phyloP scores from a whole-genome alignment of 1,284 basidiomycete genomes.

The Acaromyces ingoldii region DNA sequence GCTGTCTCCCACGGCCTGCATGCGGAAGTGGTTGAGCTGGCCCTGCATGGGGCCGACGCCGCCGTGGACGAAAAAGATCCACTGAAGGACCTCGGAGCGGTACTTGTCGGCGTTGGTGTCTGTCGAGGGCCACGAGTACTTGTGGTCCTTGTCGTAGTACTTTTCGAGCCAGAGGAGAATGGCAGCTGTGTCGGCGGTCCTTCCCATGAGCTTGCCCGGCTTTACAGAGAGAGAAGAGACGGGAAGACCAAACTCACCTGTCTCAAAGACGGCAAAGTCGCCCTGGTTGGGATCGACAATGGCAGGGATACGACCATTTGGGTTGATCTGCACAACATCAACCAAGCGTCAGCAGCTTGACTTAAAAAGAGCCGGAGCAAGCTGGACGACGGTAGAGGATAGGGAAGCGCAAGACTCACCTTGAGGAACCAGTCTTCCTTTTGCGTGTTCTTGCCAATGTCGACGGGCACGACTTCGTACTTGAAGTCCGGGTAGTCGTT shows the following conservation, averaged over 20 bases:
- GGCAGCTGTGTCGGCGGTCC: no score
- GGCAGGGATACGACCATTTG: constrained; percentile 44
- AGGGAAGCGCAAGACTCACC: not conserved
- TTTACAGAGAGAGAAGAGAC: not conserved
- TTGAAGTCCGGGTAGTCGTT: constrained; percentile 19
- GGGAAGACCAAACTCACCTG: no score
- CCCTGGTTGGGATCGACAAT: constrained; percentile 31
- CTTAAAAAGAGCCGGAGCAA: no score
- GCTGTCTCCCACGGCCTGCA: constrained; percentile 22
- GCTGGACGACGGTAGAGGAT: not conserved
- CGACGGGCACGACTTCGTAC: constrained; percentile 17
- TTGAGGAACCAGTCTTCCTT: constrained; percentile 36
- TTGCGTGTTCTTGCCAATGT: constrained; percentile 17
- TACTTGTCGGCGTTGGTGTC: constrained; percentile 29
- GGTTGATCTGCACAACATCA: constrained; percentile 37
- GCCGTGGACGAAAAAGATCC: constrained; percentile 14
- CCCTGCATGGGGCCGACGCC: constrained; percentile 35
- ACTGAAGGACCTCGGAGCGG: constrained; percentile 29
- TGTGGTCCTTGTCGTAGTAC: constrained; percentile 32
- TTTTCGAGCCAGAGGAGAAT: constrained; percentile 42
- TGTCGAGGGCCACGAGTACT: constrained; percentile 23
- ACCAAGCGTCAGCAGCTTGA: constrained; percentile 1
- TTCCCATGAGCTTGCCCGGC: constrained; percentile 10
- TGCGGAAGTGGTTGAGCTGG: constrained; percentile 32
- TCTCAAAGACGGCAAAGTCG: constrained; percentile 22